Conservation (phyloP, 352 stramenopile species). For the Phytophthora foliorum region DNA sequence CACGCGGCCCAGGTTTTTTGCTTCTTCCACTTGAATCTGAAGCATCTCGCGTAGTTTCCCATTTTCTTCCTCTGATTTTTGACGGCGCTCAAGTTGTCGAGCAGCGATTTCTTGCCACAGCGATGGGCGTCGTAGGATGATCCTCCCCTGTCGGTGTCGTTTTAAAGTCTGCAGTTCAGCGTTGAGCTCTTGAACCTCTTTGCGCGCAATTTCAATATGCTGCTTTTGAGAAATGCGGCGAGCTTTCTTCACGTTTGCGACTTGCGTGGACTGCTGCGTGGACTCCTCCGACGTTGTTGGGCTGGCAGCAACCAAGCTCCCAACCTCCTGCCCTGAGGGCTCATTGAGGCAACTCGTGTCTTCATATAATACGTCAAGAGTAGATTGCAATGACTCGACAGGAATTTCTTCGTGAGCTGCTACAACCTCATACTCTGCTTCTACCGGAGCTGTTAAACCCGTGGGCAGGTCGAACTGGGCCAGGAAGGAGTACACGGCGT, state of each 20-base stretch:
- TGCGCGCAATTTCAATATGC: slow-evolving; percentile 19
- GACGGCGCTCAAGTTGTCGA: slow-evolving; percentile 29
- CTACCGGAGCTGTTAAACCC: slow-evolving; percentile 5
- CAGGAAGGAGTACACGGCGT: slow-evolving; percentile 28
- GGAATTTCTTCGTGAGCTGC: neutral
- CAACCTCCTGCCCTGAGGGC: too few relatives aligned
- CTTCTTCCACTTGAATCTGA: slow-evolving; percentile 36
- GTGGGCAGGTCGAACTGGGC: slow-evolving; percentile 26
- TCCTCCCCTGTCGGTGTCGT: neutral
- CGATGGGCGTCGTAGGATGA: slow-evolving; percentile 4
- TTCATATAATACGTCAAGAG: neutral
- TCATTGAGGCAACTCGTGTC: too few relatives aligned
- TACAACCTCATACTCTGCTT: neutral
- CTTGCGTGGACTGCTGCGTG: neutral
- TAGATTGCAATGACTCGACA: neutral
- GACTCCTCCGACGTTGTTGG: slow-evolving; percentile 17
- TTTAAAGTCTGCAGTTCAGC: slow-evolving; percentile 8
- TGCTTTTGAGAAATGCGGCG: slow-evolving; percentile 26
- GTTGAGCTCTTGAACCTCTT: slow-evolving; percentile 17
- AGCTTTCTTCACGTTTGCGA: neutral
- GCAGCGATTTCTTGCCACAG: slow-evolving; percentile 41
- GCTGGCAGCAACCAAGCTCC: neutral
- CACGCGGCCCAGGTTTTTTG: slow-evolving; percentile 33
- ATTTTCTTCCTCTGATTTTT: slow-evolving; percentile 37
- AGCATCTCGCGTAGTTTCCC: slow-evolving; percentile 27